A percentile compares a stretch with the other conserved stretches of the same genome.
Evolutionary conservation across 768 basidiomycete genomes (phyloP).

Genomic region (Stropharia rugosoannulata): DNA sequence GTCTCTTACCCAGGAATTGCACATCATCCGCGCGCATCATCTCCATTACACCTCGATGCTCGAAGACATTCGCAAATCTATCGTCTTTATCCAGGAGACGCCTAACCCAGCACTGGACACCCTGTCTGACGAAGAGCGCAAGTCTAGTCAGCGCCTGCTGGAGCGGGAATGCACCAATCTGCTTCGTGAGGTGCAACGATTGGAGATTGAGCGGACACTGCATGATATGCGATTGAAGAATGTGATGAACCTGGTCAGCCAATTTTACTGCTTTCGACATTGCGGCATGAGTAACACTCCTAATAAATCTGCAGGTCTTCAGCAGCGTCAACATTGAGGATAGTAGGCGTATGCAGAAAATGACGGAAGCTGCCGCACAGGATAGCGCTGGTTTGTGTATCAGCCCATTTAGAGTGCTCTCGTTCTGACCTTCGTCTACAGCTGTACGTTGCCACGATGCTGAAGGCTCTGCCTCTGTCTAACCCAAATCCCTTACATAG

Average conservation of each 20-base stretch:
- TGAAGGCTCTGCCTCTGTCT: background rate
- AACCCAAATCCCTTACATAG: constrained; percentile 8
- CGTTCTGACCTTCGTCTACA: background rate
- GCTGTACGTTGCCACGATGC: constrained; percentile 6
- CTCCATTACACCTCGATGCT: constrained; percentile 54
- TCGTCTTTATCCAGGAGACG: constrained; percentile 46
- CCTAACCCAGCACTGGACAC: constrained; percentile 49
- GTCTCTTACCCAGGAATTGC: constrained; percentile 46
- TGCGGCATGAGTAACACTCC: background rate
- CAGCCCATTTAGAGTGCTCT: background rate
- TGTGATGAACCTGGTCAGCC: constrained; percentile 43
- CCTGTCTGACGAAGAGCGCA: constrained; percentile 16
- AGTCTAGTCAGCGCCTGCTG: constrained; percentile 27
- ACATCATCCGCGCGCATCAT: constrained; percentile 54
- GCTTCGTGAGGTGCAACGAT: constrained; percentile 46
- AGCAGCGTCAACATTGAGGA: constrained; percentile 45
- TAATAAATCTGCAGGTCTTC: constrained; percentile 34
- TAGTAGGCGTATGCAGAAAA: constrained; percentile 39
- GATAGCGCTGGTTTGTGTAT: constrained; percentile 26
- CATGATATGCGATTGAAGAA: constrained; percentile 46
- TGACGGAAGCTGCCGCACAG: constrained; percentile 36
- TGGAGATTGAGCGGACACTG: constrained; percentile 41
- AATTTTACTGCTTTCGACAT: background rate
- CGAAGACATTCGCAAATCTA: constrained; percentile 50
- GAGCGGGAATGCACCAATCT: constrained; percentile 46